These are phyloP conservation scores for Alisma plantagoaquatica DNA, from an alignment of 106 monocot genomes.

Conservation along the genomic window DNA sequence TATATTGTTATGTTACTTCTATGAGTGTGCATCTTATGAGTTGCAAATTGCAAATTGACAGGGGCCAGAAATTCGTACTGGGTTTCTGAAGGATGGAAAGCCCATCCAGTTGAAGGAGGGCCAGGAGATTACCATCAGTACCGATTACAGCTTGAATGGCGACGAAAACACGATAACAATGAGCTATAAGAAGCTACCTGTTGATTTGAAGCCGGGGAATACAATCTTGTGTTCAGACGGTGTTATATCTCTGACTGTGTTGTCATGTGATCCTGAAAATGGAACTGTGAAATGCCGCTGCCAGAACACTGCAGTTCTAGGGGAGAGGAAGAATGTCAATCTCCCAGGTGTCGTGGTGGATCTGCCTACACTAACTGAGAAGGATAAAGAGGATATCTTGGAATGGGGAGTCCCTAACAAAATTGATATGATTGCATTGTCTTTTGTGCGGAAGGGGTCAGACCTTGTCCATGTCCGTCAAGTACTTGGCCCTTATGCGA, in stretches of 20 bases:
- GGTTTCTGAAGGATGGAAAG: slow-evolving; percentile 81
- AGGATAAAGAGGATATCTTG: slow-evolving; percentile 83
- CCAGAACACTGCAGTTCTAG: slow-evolving; percentile 67
- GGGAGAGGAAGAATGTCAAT: slow-evolving; percentile 98
- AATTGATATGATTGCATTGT: slow-evolving; percentile 91
- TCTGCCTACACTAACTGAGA: slow-evolving; percentile 85
- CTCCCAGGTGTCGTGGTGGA: slow-evolving; percentile 87
- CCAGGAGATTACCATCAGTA: slow-evolving; percentile 68
- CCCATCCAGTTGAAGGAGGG: slow-evolving; percentile 75
- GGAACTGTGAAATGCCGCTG: slow-evolving; percentile 79
- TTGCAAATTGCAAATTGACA: no score
- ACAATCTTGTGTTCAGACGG: slow-evolving; percentile 82
- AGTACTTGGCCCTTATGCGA: slow-evolving; percentile 64
- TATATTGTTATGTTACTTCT: no score
- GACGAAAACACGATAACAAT: slow-evolving; percentile 73
- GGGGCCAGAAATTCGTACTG: slow-evolving; percentile 98
- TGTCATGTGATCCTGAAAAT: slow-evolving; percentile 52
- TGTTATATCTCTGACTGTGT: slow-evolving; percentile 65
- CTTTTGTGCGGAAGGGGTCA: slow-evolving; percentile 90
- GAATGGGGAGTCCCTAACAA: slow-evolving; percentile 83
- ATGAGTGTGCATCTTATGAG: no score
- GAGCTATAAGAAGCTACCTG: slow-evolving; percentile 90
- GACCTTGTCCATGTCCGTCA: slow-evolving; percentile 76
- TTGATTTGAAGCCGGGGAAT: slow-evolving; percentile 70
- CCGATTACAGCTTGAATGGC: slow-evolving; percentile 81